These are phyloP conservation scores for Chlorella sp. DNA, from an alignment of 139 green algal genomes.

Conservation along the genomic window DNA sequence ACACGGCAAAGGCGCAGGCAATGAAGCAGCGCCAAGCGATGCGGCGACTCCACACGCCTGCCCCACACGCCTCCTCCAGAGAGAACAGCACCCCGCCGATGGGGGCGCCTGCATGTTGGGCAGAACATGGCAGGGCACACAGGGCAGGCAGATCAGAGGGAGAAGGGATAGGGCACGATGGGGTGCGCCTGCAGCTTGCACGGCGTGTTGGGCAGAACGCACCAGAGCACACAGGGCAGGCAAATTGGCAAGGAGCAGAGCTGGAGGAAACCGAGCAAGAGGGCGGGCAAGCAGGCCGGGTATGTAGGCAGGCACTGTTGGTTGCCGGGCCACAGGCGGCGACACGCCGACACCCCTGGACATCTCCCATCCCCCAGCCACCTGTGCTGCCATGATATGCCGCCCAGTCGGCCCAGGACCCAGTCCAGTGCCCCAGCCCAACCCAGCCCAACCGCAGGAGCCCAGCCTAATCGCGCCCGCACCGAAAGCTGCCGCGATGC, in stretches of 20 bases:
- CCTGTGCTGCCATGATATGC: not conserved
- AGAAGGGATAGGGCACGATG: no score
- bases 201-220: no score
- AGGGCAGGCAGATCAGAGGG: not conserved
- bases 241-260: no score
- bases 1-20: not conserved
- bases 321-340: not conserved
- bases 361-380: no score
- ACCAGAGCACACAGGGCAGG: no score
- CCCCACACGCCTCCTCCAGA: slow-evolving; percentile 85
- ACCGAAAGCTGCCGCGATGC: slow-evolving; percentile 85
- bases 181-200: no score
- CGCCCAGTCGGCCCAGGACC: no score
- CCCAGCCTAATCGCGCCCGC: not conserved
- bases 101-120: slow-evolving; percentile 58
- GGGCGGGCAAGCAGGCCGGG: no score
- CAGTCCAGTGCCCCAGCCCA: no score
- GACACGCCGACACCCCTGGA: no score
- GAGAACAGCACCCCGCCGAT: slow-evolving; percentile 92
- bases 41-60: slow-evolving; percentile 68
- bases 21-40: slow-evolving; percentile 30
- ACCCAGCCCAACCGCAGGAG: no score
- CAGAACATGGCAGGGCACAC: not conserved
- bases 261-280: no score
- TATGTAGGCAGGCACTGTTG: not conserved